Evolutionary conservation across 345 rosid genomes (phyloP).

Genomic region (Passiflora organensis): DNA sequence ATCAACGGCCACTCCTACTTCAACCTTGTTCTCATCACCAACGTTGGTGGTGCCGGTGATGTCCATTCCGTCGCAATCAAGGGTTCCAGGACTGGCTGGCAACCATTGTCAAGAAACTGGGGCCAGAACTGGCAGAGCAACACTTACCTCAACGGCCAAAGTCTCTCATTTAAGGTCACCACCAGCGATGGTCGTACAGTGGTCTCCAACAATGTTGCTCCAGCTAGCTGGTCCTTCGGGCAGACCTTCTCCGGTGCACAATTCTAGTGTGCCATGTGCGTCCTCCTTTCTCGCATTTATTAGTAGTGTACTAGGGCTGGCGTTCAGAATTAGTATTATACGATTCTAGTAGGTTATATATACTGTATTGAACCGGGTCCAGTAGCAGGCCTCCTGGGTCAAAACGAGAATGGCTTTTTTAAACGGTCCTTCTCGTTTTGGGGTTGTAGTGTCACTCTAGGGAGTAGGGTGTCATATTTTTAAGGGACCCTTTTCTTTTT

Average conservation of each 20-base stretch:
- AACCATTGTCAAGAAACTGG: constrained; percentile 28
- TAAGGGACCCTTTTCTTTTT: not conserved
- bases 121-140: constrained; percentile 32
- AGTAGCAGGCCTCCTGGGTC: constrained; percentile 17
- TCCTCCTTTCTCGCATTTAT: not conserved
- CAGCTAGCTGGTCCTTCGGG: constrained; percentile 21
- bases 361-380: not conserved
- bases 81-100: constrained; percentile 27
- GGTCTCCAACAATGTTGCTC: constrained; percentile 22
- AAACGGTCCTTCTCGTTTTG: constrained; percentile 29
- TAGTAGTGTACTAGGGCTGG: not conserved
- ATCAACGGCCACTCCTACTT: constrained; percentile 27
- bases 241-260: constrained; percentile 28
- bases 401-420: constrained; percentile 33
- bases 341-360: constrained; percentile 7
- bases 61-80: constrained; percentile 19
- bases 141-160: constrained; percentile 20
- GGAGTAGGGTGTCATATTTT: constrained; percentile 1
- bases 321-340: not conserved
- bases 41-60: constrained; percentile 29
- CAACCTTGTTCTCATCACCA: constrained; percentile 23
- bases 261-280: no score
- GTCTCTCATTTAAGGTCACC: constrained; percentile 26
- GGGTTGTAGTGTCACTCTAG: not conserved
- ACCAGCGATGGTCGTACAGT: constrained; percentile 22